Percentiles rank a stretch among this genome's conserved stretches.
Conservation (phyloP, 768 basidiomycete genomes). For the Suillus discolor region DNA sequence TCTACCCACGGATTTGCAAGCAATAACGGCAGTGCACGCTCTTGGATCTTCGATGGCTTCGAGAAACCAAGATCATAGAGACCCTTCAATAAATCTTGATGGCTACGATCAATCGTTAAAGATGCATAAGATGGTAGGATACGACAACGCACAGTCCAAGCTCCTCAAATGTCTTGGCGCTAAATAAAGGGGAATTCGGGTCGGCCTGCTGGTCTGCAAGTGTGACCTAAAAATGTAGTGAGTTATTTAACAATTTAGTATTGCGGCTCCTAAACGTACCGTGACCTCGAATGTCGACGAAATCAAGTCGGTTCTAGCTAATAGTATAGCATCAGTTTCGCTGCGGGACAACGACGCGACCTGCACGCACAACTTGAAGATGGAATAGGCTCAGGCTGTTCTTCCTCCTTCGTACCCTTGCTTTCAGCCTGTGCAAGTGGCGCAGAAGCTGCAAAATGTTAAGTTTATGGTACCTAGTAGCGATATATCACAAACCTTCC, state of each 20-base stretch:
- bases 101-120: conserved; percentile 43
- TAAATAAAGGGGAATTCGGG: conserved; percentile 93
- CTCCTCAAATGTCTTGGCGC: conserved; percentile 93
- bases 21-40: conserved; percentile 90
- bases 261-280: conserved; percentile 42
- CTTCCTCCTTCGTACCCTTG: conserved; percentile 28
- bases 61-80: conserved; percentile 95
- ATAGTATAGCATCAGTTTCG: neutral
- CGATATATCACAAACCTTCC: conserved; percentile 38
- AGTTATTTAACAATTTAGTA: conserved; percentile 5
- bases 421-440: conserved; percentile 31
- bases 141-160: conserved; percentile 77
- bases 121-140: neutral
- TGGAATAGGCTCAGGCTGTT: conserved; percentile 16
- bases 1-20: conserved; percentile 81
- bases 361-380: conserved; percentile 22
- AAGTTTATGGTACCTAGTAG: neutral
- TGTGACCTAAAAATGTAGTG: conserved; percentile 65
- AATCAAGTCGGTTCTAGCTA: conserved; percentile 60
- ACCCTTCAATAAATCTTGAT: conserved; percentile 88
- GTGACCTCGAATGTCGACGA: conserved; percentile 83
- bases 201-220: conserved; percentile 95
- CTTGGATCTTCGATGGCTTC: conserved; percentile 98
- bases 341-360: neutral
- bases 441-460: conserved; percentile 14